Percentiles rank a stretch among this genome's conserved stretches.
These are phyloP conservation scores for Rheum nobile DNA, from an alignment of 148 eudicot species.

Conservation along the genomic window DNA sequence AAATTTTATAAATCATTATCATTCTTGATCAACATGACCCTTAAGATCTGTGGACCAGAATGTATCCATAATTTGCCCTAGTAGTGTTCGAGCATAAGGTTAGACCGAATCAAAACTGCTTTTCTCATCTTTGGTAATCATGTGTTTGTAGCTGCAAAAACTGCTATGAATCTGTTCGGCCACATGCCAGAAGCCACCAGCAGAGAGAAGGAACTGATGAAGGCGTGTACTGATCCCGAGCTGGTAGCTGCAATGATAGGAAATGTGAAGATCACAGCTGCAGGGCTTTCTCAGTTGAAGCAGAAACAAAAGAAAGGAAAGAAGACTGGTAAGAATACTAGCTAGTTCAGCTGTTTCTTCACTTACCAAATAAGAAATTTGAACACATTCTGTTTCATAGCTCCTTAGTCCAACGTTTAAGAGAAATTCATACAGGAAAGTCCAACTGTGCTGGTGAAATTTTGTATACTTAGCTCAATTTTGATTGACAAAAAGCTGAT, in stretches of 20 bases:
- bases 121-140: background rate
- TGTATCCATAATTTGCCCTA: background rate
- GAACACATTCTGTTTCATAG: background rate
- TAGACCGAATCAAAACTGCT: background rate
- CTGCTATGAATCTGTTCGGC: slow-evolving; percentile 75
- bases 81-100: too few relatives aligned
- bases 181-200: slow-evolving; percentile 65
- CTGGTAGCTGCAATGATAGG: slow-evolving; percentile 85
- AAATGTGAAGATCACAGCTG: slow-evolving; percentile 72
- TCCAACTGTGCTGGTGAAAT: background rate
- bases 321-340: slow-evolving; percentile 36
- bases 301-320: slow-evolving; percentile 92
- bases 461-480: background rate
- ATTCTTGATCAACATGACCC: background rate
- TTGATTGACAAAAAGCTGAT: background rate
- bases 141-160: slow-evolving; percentile 70
- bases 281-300: slow-evolving; percentile 84
- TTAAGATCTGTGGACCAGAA: background rate
- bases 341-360: background rate
- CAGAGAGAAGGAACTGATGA: slow-evolving; percentile 95
- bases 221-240: slow-evolving; percentile 96
- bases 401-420: background rate
- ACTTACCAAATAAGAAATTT: background rate
- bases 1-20: background rate
- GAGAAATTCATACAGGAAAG: background rate